These are phyloP conservation scores for Niveomyces coronatus DNA, from an alignment of 2,329 filamentous ascomycete species.

Conservation along the genomic window DNA sequence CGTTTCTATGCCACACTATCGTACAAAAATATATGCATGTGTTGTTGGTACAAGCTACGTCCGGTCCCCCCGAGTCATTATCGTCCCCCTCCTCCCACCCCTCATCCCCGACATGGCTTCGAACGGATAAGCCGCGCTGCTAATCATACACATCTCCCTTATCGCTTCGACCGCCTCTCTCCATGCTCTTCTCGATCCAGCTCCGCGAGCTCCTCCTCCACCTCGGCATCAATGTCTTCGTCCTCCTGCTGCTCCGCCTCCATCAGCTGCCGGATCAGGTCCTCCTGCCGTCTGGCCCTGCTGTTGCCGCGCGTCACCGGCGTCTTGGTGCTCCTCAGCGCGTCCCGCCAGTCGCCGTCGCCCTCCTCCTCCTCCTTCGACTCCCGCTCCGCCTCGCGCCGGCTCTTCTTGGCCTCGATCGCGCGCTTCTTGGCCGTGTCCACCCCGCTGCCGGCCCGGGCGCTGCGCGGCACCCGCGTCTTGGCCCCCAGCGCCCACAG, in stretches of 20 bases:
- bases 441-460: constrained; percentile 46
- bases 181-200: constrained; percentile 6
- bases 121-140: constrained; percentile 1
- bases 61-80: not conserved
- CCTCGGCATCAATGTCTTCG: constrained; percentile 19
- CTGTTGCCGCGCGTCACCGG: constrained; percentile 30
- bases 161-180: constrained; percentile 7
- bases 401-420: constrained; percentile 27
- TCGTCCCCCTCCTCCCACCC: not conserved
- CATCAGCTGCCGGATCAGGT: constrained; percentile 30
- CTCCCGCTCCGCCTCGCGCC: constrained; percentile 28
- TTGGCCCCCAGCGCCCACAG: constrained; percentile 94
- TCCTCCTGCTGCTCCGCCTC: constrained; percentile 25
- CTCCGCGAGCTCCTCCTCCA: constrained; percentile 18
- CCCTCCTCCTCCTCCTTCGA: too few species aligned
- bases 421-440: constrained; percentile 39
- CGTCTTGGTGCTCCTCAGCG: constrained; percentile 20
- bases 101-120: not conserved
- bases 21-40: constrained; percentile 3
- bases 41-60: constrained; percentile 1
- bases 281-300: constrained; percentile 25
- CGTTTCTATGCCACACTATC: not conserved
- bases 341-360: constrained; percentile 9
- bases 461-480: constrained; percentile 54
- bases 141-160: not conserved